These are phyloP conservation scores for Ogataea polymorpha DNA, from an alignment of 805 yeast species.

Conservation along the genomic window DNA sequence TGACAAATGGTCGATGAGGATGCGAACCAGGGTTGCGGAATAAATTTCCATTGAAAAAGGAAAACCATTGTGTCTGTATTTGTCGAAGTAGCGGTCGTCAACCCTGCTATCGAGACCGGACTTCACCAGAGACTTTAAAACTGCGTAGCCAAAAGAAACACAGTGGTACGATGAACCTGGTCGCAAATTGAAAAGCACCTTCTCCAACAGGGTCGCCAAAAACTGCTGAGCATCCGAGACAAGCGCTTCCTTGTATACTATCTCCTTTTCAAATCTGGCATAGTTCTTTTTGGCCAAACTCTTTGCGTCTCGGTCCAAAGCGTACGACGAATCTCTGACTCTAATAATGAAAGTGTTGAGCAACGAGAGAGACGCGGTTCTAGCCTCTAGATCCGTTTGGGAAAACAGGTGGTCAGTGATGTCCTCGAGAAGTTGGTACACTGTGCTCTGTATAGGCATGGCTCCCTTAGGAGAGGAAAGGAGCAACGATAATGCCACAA, in stretches of 20 bases:
- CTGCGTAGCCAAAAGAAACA: slow-evolving; percentile 45
- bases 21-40: slow-evolving; percentile 36
- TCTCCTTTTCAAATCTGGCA: slow-evolving; percentile 39
- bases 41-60: slow-evolving; percentile 48
- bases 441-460: slow-evolving; percentile 44
- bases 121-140: slow-evolving; percentile 44
- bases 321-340: slow-evolving; percentile 65
- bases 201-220: slow-evolving; percentile 30
- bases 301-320: slow-evolving; percentile 48
- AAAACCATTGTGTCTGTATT: slow-evolving; percentile 41
- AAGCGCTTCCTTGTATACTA: slow-evolving; percentile 25
- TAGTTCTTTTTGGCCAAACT: slow-evolving; percentile 36
- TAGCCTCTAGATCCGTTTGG: slow-evolving; percentile 64
- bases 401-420: slow-evolving; percentile 50
- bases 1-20: slow-evolving; percentile 58
- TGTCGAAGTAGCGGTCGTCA: slow-evolving; percentile 35
- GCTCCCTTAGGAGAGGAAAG: slow-evolving; percentile 63
- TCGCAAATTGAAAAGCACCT: slow-evolving; percentile 28
- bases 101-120: slow-evolving; percentile 57
- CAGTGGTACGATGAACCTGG: slow-evolving; percentile 61
- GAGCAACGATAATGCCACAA: slow-evolving; percentile 58
- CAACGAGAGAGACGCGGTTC: slow-evolving; percentile 63
- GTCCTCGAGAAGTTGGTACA: slow-evolving; percentile 42
- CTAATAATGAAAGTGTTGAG: slow-evolving; percentile 62
- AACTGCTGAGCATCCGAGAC: slow-evolving; percentile 38